These are phyloP conservation scores for Neoscytalidium dimidiatum DNA, from an alignment of 2,329 filamentous ascomycete species.

Conservation along the genomic window DNA sequence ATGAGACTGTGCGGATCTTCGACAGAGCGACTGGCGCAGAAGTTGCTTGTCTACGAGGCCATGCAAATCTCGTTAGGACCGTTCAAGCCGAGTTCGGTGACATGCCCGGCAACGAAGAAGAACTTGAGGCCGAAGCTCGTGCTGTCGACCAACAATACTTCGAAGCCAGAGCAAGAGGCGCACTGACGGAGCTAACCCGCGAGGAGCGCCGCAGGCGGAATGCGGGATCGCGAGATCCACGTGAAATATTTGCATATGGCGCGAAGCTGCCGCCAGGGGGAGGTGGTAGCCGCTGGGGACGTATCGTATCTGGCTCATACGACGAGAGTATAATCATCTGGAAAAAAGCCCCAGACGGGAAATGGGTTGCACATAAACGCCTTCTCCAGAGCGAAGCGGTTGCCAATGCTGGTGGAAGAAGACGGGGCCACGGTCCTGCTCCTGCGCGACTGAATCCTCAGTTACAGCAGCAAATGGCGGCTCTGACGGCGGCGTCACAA, in stretches of 20 bases:
- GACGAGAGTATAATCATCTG: slow-evolving; percentile 96
- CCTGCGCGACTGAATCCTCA: slow-evolving; percentile 20
- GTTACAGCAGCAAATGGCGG: slow-evolving; percentile 49
- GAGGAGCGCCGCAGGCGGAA: slow-evolving; percentile 52
- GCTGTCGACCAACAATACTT: slow-evolving; percentile 75
- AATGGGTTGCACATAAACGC: slow-evolving; percentile 78
- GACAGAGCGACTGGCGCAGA: slow-evolving; percentile 84
- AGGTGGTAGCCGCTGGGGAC: slow-evolving; percentile 82
- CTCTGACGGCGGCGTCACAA: slow-evolving; percentile 24
- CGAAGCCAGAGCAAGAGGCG: slow-evolving; percentile 53
- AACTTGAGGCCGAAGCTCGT: slow-evolving; percentile 72
- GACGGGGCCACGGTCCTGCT: slow-evolving; percentile 26
- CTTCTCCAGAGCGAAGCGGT: slow-evolving; percentile 73
- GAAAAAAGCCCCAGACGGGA: slow-evolving; percentile 80
- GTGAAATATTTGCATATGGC: slow-evolving; percentile 76
- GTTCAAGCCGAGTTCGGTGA: slow-evolving; percentile 95
- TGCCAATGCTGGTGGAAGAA: slow-evolving; percentile 47
- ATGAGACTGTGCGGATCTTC: slow-evolving; percentile 94
- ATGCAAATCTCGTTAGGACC: slow-evolving; percentile 83
- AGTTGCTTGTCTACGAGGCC: slow-evolving; percentile 82
- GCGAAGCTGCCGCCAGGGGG: slow-evolving; percentile 89
- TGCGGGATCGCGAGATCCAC: slow-evolving; percentile 72
- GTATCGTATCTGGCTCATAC: slow-evolving; percentile 97
- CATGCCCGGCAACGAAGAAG: slow-evolving; percentile 74
- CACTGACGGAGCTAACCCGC: slow-evolving; percentile 35